A percentile compares a stretch with the other conserved stretches of the same genome.
Evolutionary conservation across 2,329 filamentous ascomycete genomes (phyloP).

Genomic region (Penicillium sp.): DNA sequence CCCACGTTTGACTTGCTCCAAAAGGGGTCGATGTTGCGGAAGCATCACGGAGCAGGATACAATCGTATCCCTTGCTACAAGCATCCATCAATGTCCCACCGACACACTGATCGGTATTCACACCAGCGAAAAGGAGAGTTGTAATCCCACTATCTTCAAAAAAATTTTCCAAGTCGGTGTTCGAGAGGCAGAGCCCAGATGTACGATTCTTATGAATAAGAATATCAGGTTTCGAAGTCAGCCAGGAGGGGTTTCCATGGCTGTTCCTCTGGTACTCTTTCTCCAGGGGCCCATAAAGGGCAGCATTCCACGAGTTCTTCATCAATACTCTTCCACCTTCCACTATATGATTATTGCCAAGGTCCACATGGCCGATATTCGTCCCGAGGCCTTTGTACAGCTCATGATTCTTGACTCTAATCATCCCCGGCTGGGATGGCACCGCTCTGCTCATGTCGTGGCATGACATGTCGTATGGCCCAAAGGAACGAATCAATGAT

Average conservation of each 20-base stretch:
- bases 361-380: slow-evolving; percentile 49
- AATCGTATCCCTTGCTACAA: slow-evolving; percentile 61
- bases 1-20: slow-evolving; percentile 35
- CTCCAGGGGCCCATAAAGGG: slow-evolving; percentile 54
- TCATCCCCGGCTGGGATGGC: slow-evolving; percentile 23
- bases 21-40: slow-evolving; percentile 56
- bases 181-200: slow-evolving; percentile 59
- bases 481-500: slow-evolving; percentile 54
- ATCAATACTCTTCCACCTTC: slow-evolving; percentile 50
- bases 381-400: slow-evolving; percentile 51
- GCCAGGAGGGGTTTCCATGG: too few relatives aligned
- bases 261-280: slow-evolving; percentile 33
- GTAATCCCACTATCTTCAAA: slow-evolving; percentile 47
- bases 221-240: slow-evolving; percentile 47
- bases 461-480: neutral
- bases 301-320: slow-evolving; percentile 61
- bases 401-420: slow-evolving; percentile 32
- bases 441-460: neutral
- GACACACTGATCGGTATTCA: slow-evolving; percentile 67
- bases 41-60: slow-evolving; percentile 60
- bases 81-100: slow-evolving; percentile 61
- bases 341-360: slow-evolving; percentile 26
- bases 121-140: slow-evolving; percentile 62
- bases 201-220: slow-evolving; percentile 63
- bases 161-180: slow-evolving; percentile 49